A percentile compares a stretch with the other conserved stretches of the same genome.
Evolutionary conservation across 495 filamentous ascomycete species (phyloP).

Genomic region (Aspergillus bridgeri): DNA sequence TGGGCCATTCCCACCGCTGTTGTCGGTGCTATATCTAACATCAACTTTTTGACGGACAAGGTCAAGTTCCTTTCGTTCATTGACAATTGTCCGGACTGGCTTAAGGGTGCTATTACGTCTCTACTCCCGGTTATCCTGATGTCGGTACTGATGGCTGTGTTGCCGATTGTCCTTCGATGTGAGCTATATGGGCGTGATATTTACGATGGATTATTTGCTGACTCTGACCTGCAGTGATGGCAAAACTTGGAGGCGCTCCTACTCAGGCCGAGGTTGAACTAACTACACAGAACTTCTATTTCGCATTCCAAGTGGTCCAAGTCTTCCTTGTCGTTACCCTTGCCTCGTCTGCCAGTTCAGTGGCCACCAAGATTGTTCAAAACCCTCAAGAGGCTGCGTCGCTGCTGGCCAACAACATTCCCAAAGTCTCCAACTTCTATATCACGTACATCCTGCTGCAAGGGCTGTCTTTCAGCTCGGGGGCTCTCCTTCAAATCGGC

Average conservation of each 20-base stretch:
- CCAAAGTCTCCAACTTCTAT: slow-evolving; percentile 87
- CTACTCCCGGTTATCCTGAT: slow-evolving; percentile 78
- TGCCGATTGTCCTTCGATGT: slow-evolving; percentile 82
- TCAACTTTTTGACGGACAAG: slow-evolving; percentile 59
- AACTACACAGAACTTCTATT: slow-evolving; percentile 87
- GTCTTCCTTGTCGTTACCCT: slow-evolving; percentile 88
- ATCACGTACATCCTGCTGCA: slow-evolving; percentile 93
- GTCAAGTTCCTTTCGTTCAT: slow-evolving; percentile 72
- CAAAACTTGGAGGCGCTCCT: slow-evolving; percentile 75
- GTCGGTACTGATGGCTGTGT: slow-evolving; percentile 81
- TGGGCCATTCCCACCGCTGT: slow-evolving; percentile 86
- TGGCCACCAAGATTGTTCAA: slow-evolving; percentile 57
- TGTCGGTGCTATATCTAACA: slow-evolving; percentile 85
- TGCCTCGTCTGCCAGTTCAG: slow-evolving; percentile 59
- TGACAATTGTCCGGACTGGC: slow-evolving; percentile 59
- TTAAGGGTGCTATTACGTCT: slow-evolving; percentile 81
- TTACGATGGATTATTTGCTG: not conserved
- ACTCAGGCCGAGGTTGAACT: slow-evolving; percentile 77
- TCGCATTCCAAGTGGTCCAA: slow-evolving; percentile 91
- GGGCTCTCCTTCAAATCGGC: slow-evolving; percentile 70
- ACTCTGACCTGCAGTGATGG: slow-evolving; percentile 50
- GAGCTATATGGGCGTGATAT: slow-evolving; percentile 25
- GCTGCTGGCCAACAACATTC: slow-evolving; percentile 72
- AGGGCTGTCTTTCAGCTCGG: slow-evolving; percentile 77
- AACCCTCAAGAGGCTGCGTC: slow-evolving; percentile 57